A percentile compares a stretch with the other conserved stretches of the same genome.
phyloP scores from a whole-genome alignment of 2,329 filamentous ascomycete species.

The Penicillium sp. region DNA sequence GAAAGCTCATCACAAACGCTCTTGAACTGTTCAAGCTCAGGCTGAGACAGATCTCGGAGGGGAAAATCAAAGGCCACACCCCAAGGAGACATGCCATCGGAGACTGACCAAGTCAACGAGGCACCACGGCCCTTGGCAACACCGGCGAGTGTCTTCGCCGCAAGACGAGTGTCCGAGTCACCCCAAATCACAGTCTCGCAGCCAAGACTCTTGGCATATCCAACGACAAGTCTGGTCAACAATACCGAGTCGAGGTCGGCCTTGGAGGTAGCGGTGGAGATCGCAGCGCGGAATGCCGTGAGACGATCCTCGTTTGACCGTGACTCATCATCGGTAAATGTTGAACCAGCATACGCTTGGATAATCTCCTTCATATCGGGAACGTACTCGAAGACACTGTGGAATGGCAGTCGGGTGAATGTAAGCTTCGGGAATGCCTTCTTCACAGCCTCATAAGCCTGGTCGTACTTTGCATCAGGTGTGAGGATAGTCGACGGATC shows the following conservation, averaged over 20 bases:
- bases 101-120: constrained; percentile 78
- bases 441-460: constrained; percentile 56
- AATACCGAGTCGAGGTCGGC: constrained; percentile 76
- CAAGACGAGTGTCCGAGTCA: constrained; percentile 84
- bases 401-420: constrained; percentile 69
- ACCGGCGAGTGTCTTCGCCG: constrained; percentile 82
- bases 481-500: constrained; percentile 44
- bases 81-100: constrained; percentile 71
- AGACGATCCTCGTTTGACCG: constrained; percentile 56
- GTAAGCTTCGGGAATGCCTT: constrained; percentile 69
- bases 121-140: constrained; percentile 91
- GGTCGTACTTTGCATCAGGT: constrained; percentile 30
- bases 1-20: constrained; percentile 59
- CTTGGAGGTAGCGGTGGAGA: constrained; percentile 76
- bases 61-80: constrained; percentile 75
- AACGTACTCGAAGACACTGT: constrained; percentile 61
- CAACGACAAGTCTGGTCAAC: constrained; percentile 72
- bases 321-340: constrained; percentile 36
- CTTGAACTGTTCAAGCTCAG: constrained; percentile 75
- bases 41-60: constrained; percentile 80
- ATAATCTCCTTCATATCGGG: constrained; percentile 42
- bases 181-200: constrained; percentile 80
- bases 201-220: constrained; percentile 62
- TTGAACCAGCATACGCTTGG: constrained; percentile 37
- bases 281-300: constrained; percentile 60